A percentile compares a stretch with the other conserved stretches of the same genome.
Conservation (phyloP, 108 stramenopile species). For the Nitzschia sp. region DNA sequence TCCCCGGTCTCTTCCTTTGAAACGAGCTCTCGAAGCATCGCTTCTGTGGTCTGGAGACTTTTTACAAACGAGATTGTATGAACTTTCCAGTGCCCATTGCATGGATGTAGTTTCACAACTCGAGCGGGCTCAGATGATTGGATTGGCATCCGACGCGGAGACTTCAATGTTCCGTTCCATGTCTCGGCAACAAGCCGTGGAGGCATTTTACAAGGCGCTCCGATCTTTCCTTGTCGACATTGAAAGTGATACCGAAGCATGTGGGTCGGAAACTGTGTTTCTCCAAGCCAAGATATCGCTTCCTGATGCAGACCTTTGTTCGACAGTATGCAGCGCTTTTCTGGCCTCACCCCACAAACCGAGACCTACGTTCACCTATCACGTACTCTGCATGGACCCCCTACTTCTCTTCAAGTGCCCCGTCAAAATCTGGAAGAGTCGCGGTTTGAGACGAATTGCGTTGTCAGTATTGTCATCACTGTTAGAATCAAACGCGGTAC, state of each 20-base stretch:
- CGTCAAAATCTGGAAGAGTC: slow-evolving; percentile 49
- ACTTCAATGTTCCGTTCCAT: not conserved
- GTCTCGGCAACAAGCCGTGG: not conserved
- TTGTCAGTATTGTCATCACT: slow-evolving; percentile 47
- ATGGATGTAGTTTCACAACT: slow-evolving; percentile 5
- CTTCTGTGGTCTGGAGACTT: not conserved
- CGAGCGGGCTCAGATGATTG: not conserved
- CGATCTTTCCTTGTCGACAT: not conserved
- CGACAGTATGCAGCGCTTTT: slow-evolving; percentile 44
- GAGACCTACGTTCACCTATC: slow-evolving; percentile 46
- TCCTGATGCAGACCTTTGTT: slow-evolving; percentile 40
- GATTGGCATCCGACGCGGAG: not conserved
- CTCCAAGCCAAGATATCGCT: slow-evolving; percentile 26
- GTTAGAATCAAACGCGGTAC: slow-evolving; percentile 46
- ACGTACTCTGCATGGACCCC: slow-evolving; percentile 59
- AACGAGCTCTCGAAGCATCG: slow-evolving; percentile 10
- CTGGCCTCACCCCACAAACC: slow-evolving; percentile 46
- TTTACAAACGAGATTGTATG: not conserved
- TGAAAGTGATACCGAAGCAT: not conserved
- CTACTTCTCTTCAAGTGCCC: slow-evolving; percentile 61
- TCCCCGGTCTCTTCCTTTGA: slow-evolving; percentile 47
- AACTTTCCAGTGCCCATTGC: slow-evolving; percentile 2
- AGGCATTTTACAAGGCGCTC: not conserved
- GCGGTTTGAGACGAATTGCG: slow-evolving; percentile 52
- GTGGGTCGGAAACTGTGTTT: slow-evolving; percentile 47